phyloP scores from a whole-genome alignment of 345 rosid species.

The Physaria fendleri region DNA sequence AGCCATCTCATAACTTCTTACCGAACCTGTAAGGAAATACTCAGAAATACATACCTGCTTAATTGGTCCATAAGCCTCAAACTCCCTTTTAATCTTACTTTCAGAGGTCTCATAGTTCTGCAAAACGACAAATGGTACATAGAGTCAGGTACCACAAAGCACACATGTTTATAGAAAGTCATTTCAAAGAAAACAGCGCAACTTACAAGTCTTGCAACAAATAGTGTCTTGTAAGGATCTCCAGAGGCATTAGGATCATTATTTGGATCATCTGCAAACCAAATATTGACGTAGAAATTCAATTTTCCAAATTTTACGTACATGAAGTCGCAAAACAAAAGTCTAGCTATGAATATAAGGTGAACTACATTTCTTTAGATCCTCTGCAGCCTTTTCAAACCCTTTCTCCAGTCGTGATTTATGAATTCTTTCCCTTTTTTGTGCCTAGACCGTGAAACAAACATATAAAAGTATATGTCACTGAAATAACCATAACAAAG shows the following conservation, averaged over 20 bases:
- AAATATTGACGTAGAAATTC: not conserved
- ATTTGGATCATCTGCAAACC: constrained; percentile 70
- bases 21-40: constrained; percentile 60
- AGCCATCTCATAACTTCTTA: constrained; percentile 54
- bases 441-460: constrained; percentile 34
- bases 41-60: constrained; percentile 93
- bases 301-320: not conserved
- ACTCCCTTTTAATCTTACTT: constrained; percentile 98
- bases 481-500: not conserved
- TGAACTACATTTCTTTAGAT: constrained; percentile 55
- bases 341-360: not conserved
- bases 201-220: constrained; percentile 93
- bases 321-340: constrained; percentile 3
- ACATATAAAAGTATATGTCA: not conserved
- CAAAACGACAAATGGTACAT: constrained; percentile 25
- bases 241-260: constrained; percentile 76
- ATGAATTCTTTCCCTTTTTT: constrained; percentile 81
- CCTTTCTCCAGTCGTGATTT: constrained; percentile 73
- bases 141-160: constrained; percentile 4
- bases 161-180: not conserved
- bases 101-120: constrained; percentile 97
- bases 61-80: constrained; percentile 98
- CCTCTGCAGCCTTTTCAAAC: constrained; percentile 77
- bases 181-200: not conserved
- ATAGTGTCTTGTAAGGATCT: constrained; percentile 97